Conservation (phyloP, 2,329 filamentous ascomycete species). For the Tolypocladium album region DNA sequence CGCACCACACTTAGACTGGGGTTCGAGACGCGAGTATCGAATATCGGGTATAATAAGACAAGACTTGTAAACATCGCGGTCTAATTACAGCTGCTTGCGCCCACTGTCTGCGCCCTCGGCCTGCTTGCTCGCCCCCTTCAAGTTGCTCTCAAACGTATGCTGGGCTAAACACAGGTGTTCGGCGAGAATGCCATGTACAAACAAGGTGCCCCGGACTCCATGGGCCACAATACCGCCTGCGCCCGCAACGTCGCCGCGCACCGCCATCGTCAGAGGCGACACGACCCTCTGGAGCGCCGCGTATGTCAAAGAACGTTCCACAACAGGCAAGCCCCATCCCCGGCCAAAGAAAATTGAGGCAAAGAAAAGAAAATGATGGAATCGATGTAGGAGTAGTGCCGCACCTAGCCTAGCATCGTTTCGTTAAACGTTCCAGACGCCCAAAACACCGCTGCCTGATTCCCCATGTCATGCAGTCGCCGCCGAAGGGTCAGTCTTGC, state of each 20-base stretch:
- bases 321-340: background rate
- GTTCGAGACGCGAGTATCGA: background rate
- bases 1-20: background rate
- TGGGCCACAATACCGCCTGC: background rate
- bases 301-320: background rate
- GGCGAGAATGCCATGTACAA: constrained; percentile 25
- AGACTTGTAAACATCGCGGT: constrained; percentile 15
- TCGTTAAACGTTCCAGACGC: constrained; percentile 16
- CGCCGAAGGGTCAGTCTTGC: background rate
- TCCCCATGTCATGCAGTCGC: background rate
- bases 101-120: constrained; percentile 3
- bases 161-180: constrained; percentile 10
- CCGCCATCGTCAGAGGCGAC: background rate
- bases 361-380: constrained; percentile 8
- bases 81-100: constrained; percentile 22
- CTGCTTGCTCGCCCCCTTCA: constrained; percentile 5
- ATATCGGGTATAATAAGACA: constrained; percentile 9
- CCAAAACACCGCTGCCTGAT: constrained; percentile 16
- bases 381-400: constrained; percentile 3
- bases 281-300: background rate
- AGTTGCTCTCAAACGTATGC: constrained; percentile 11
- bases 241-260: background rate
- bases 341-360: constrained; percentile 2
- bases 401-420: constrained; percentile 11
- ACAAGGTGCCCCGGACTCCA: constrained; percentile 11